phyloP scores from a whole-genome alignment of 2,329 filamentous ascomycete species.

The Cercospora canescens region DNA sequence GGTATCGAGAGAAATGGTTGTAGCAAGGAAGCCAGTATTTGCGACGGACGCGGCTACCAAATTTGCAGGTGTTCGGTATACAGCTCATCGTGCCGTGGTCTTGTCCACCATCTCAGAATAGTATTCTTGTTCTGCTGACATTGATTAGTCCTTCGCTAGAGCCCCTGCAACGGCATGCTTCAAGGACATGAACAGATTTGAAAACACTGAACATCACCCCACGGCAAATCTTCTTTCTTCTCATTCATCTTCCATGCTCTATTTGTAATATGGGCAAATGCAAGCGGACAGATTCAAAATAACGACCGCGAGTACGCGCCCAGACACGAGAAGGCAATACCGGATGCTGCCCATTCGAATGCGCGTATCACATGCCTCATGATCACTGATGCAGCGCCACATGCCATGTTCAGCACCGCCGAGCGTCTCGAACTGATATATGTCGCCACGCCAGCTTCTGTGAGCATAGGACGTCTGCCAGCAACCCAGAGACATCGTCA shows the following conservation, averaged over 20 bases:
- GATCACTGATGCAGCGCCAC: neutral
- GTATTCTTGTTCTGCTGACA: neutral
- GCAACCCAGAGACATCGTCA: neutral
- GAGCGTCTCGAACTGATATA: constrained; percentile 2
- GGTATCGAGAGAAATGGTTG: too few species aligned
- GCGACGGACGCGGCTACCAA: too few species aligned
- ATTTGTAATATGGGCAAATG: neutral
- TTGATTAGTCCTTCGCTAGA: neutral
- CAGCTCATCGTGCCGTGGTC: too few species aligned
- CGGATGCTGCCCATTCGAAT: neutral
- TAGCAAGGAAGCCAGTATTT: too few species aligned
- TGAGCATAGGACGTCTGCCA: neutral
- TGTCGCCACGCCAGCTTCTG: neutral
- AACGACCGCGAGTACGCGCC: neutral
- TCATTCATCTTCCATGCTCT: neutral
- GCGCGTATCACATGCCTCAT: neutral
- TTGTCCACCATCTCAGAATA: too few species aligned
- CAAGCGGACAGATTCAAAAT: neutral
- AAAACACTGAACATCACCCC: neutral
- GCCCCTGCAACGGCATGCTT: neutral
- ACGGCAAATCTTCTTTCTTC: neutral
- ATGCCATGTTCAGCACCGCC: constrained; percentile 2
- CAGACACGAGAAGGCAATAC: neutral
- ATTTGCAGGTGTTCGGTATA: too few species aligned
- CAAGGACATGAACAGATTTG: neutral